A percentile compares a stretch with the other conserved stretches of the same genome.
phyloP scores from a whole-genome alignment of 2,329 filamentous ascomycete genomes.

The Beauveria sp. region DNA sequence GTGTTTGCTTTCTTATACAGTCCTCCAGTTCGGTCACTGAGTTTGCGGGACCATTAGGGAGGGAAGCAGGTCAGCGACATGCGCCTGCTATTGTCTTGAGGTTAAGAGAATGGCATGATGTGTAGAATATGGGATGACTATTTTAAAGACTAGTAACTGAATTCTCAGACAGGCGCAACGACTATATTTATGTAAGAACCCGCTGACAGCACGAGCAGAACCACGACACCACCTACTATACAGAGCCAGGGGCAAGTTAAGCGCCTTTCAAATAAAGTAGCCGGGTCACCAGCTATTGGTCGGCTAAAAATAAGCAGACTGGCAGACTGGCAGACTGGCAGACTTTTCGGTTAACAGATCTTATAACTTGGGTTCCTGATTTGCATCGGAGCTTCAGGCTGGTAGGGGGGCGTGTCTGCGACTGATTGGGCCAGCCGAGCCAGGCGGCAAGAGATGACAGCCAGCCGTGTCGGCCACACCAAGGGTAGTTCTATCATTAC shows the following conservation, averaged over 20 bases:
- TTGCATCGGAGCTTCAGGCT: not conserved
- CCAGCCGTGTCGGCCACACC: not conserved
- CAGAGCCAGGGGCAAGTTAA: not conserved
- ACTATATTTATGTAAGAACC: not conserved
- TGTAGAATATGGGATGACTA: not conserved
- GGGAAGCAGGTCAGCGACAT: not conserved
- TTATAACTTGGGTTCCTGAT: not conserved
- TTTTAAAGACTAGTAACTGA: not conserved
- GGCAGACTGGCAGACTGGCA: not conserved
- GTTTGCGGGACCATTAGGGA: not conserved
- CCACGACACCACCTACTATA: not conserved
- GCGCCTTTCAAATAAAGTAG: not conserved
- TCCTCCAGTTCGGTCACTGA: not conserved
- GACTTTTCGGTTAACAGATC: not conserved
- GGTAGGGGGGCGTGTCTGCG: not conserved
- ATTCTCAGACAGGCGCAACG: not conserved
- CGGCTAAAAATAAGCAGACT: not conserved
- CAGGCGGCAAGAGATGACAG: not conserved
- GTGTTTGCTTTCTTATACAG: constrained; percentile 1
- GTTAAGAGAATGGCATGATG: not conserved
- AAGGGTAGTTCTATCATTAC: not conserved
- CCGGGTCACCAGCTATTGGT: not conserved
- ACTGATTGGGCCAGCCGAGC: not conserved
- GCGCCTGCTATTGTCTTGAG: not conserved
- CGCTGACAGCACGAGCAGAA: not conserved